Evolutionary conservation across 306 rosid genomes (phyloP).

Genomic region (Canavalia gladiata): DNA sequence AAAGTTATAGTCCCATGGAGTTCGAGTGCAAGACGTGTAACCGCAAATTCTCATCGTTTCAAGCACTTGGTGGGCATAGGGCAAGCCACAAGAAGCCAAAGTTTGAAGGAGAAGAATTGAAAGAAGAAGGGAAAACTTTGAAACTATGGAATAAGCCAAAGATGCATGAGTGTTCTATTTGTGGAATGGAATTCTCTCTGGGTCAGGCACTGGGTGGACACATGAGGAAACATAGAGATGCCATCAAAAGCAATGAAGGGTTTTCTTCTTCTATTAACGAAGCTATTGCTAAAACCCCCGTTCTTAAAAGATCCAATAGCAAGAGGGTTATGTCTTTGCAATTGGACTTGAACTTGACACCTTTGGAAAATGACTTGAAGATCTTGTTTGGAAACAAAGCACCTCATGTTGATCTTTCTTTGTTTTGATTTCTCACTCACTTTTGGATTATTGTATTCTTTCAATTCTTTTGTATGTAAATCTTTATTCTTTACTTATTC

Average conservation of each 20-base stretch:
- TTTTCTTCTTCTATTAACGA: slow-evolving; percentile 42
- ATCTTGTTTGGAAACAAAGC: slow-evolving; percentile 77
- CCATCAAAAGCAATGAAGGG: not conserved
- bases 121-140: slow-evolving; percentile 8
- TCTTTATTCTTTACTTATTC: not conserved
- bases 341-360: slow-evolving; percentile 84
- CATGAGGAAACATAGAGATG: slow-evolving; percentile 72
- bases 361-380: slow-evolving; percentile 85
- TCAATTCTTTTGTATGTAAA: slow-evolving; percentile 30
- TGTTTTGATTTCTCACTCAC: slow-evolving; percentile 19
- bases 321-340: slow-evolving; percentile 64
- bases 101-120: slow-evolving; percentile 22
- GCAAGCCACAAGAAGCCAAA: slow-evolving; percentile 57
- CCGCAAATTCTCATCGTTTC: slow-evolving; percentile 61
- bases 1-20: not conserved
- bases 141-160: slow-evolving; percentile 31
- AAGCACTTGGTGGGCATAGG: slow-evolving; percentile 59
- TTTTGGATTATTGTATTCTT: slow-evolving; percentile 16
- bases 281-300: slow-evolving; percentile 46
- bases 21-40: slow-evolving; percentile 60
- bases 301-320: slow-evolving; percentile 65
- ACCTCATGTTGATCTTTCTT: slow-evolving; percentile 57
- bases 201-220: slow-evolving; percentile 96
- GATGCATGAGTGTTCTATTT: slow-evolving; percentile 68
- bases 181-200: slow-evolving; percentile 68